These are phyloP conservation scores for Dipodascus albidus DNA, from an alignment of 805 yeast species.

Conservation along the genomic window DNA sequence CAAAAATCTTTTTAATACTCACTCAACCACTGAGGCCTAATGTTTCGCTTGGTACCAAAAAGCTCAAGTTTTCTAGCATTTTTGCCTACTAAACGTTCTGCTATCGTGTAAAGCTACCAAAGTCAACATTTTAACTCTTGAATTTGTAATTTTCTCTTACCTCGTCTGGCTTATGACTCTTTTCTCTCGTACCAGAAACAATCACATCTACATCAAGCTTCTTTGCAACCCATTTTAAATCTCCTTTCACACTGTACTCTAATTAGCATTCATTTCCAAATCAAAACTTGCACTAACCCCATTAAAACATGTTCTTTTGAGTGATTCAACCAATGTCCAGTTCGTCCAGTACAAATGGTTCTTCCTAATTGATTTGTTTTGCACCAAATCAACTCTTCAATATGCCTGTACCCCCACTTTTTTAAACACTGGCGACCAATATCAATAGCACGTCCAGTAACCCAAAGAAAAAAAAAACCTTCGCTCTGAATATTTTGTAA, in stretches of 20 bases:
- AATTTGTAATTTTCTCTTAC: too few relatives aligned
- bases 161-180: slow-evolving; percentile 87
- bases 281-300: slow-evolving; percentile 44
- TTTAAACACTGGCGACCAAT: slow-evolving; percentile 65
- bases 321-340: slow-evolving; percentile 96
- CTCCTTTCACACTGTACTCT: slow-evolving; percentile 44
- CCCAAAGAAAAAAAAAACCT: slow-evolving; percentile 83
- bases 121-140: slow-evolving; percentile 4
- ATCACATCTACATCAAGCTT: slow-evolving; percentile 64
- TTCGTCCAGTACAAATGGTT: slow-evolving; percentile 89
- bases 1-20: slow-evolving; percentile 17
- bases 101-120: slow-evolving; percentile 54
- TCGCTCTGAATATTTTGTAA: slow-evolving; percentile 65
- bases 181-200: slow-evolving; percentile 77
- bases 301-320: slow-evolving; percentile 84
- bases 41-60: slow-evolving; percentile 79
- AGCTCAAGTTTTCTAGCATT: slow-evolving; percentile 74
- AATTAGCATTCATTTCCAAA: not conserved
- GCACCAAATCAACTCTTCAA: slow-evolving; percentile 82
- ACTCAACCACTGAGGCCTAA: slow-evolving; percentile 82
- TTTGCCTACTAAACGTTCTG: slow-evolving; percentile 72
- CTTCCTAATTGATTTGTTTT: slow-evolving; percentile 79
- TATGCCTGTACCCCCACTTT: slow-evolving; percentile 72
- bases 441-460: slow-evolving; percentile 88
- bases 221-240: slow-evolving; percentile 57